Percentiles rank a stretch among this genome's conserved stretches.
Conservation (phyloP, 805 yeast genomes). For the Ogataea philodendri region DNA sequence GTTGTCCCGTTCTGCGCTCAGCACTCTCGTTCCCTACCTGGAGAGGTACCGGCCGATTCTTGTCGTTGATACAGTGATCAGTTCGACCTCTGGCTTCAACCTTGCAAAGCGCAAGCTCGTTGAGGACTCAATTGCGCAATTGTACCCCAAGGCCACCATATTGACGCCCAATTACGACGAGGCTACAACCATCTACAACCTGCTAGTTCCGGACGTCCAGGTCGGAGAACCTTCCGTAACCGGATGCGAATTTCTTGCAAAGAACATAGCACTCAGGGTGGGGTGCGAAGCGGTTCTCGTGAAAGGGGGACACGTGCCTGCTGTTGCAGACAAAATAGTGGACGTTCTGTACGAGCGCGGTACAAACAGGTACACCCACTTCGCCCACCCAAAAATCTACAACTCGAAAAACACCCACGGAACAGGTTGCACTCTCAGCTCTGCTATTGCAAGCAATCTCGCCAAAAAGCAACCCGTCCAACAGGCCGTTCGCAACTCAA, state of each 20-base stretch:
- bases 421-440: constrained; percentile 82
- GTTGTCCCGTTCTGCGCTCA: constrained; percentile 56
- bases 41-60: constrained; percentile 32
- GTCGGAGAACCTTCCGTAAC: constrained; percentile 25
- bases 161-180: constrained; percentile 78
- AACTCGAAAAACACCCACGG: constrained; percentile 69
- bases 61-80: constrained; percentile 81
- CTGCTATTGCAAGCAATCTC: constrained; percentile 71
- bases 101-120: constrained; percentile 44
- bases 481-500: constrained; percentile 52
- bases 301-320: constrained; percentile 79
- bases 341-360: constrained; percentile 54
- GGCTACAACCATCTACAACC: constrained; percentile 38
- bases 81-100: constrained; percentile 71
- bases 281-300: constrained; percentile 45
- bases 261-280: constrained; percentile 34
- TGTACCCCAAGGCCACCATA: constrained; percentile 54
- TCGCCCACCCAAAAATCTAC: constrained; percentile 42
- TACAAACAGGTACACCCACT: constrained; percentile 38
- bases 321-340: constrained; percentile 37
- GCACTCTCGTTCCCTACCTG: constrained; percentile 41
- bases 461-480: constrained; percentile 50
- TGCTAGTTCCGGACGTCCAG: constrained; percentile 20
- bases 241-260: constrained; percentile 32
- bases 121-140: constrained; percentile 30